Base-by-base conservation (phyloP, 352 stramenopile genomes). In the Discostella stelligera region DNA sequence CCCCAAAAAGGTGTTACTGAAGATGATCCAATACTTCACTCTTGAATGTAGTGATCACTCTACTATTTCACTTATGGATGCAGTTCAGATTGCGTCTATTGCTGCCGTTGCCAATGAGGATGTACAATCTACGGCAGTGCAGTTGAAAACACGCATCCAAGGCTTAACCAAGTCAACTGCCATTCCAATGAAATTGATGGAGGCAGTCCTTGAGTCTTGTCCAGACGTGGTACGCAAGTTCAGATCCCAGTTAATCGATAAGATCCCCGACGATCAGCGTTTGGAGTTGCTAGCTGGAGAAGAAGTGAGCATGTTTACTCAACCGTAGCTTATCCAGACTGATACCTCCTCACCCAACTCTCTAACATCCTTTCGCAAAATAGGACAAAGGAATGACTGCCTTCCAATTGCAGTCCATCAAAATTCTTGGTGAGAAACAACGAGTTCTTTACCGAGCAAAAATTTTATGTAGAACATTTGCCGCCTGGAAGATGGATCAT, bases 321-420 rank as follows among this genome's bases (percentile, higher is more conserved):
- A 53, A 23, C 14, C 2, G 46, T 3, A 23, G 46, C 27, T 71
- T 25, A n/a, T 14, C 23, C 11, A 41, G 9, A 41, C 9, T 3
- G 7, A 27, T 59, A 8, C 9, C 50, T 59, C 23, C n/a, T 64
- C 16, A n/a, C 52, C n/a, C 50, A 3, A 64, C 11, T 44, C 37
- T 44, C 11, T 2, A 2, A 44, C 11, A 44, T 44, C 37, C 11
- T 10, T 14, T 44, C 7, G 37, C 11, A 10, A 44, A 44, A 44
- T 9, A 41, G 60, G 41, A 77, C 23, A 48, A 54, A 14, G 8
- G 50, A 10, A 25, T 68, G 25, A 18, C 23, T 21, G 20, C n/a
- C 23, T 77, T 77, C 39, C 30, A 70, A 11, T 25, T 30, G 21
- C 32, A 48, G 50, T 77, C 68, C 27, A 79, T 69, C 32, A 71